Evolutionary conservation across 2,329 filamentous ascomycete species (phyloP), one percentile per base, ranked within the genome.

Genomic region (Pleoardoris graminearum): DNA sequence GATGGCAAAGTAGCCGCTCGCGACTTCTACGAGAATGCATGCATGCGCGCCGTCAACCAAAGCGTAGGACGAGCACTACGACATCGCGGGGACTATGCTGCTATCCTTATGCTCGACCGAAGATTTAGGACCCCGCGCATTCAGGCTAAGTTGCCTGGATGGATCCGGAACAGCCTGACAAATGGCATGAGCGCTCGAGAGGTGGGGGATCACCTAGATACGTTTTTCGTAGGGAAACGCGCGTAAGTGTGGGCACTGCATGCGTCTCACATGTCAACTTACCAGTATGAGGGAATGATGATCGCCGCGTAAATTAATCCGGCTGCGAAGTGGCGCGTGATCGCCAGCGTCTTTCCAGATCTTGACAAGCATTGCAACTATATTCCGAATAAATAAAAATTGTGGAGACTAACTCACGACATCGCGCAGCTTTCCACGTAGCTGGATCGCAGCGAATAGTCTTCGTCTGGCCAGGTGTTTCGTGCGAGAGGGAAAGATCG

Each of bases 21-120:
- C 47, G 89, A 93, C 55, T 96, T 90, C 67, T 96, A 95, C 68
- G 91, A 97, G 71, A 97, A 97, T 69, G 85, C 90, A 0, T 97
- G 92, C 71, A 97, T 99, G 92, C 82, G 94, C 33, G 91, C 92
- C 4, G 94, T 99, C 4, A 99, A 99, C 71, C 94, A 99, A 77
- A 94, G 90, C 68, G 92, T 99, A 61, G 94, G 94, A 0, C 81
- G 94, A 53, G 94, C 91, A 1, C 97, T 99, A 63, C 81, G 94
- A 41, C 94, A 99, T 70, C 83, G 82, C 50, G 85, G 83, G 21
- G 94, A 99, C 74, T 97, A 96, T 74, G 94, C 94, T 4, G 86
- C 89, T 14, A 97, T 99, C 58, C 76, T 97, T 51, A 81, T 99
- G 68, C 78, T 94, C 29, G 94, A 99, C 73, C 80, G 82, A 58